Conservation (phyloP, 2,329 filamentous ascomycete genomes). For the Fusarium humuli region DNA sequence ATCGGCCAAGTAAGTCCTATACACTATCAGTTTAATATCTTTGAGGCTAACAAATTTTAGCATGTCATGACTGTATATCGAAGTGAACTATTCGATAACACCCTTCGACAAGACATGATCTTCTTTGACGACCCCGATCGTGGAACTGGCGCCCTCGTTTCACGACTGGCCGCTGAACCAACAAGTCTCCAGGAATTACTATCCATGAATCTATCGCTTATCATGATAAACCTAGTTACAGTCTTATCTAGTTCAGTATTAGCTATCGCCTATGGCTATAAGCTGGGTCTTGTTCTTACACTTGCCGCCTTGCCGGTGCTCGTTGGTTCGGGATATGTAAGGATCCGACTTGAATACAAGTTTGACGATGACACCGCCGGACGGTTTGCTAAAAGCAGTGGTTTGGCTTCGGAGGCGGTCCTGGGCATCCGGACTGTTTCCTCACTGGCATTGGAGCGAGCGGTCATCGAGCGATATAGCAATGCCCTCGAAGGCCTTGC, state of each 20-base stretch:
- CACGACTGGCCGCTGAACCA: conserved; percentile 54
- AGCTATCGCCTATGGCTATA: conserved; percentile 61
- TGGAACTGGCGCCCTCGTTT: conserved; percentile 55
- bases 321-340: conserved; percentile 58
- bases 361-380: conserved; percentile 59
- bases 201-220: conserved; percentile 60
- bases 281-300: conserved; percentile 61
- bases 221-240: conserved; percentile 60
- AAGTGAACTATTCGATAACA: conserved; percentile 60
- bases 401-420: conserved; percentile 62
- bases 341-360: conserved; percentile 61
- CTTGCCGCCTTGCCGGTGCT: conserved; percentile 60
- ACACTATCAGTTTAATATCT: neutral
- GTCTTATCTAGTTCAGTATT: conserved; percentile 59
- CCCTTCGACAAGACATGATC: conserved; percentile 66
- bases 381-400: conserved; percentile 60
- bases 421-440: conserved; percentile 62
- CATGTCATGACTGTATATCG: conserved; percentile 53
- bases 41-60: conserved; percentile 14
- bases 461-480: conserved; percentile 54
- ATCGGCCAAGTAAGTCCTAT: conserved; percentile 50
- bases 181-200: conserved; percentile 64
- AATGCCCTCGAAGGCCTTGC: conserved; percentile 50
- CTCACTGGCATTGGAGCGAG: conserved; percentile 59
- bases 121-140: conserved; percentile 57